Conservation (phyloP, 352 stramenopile genomes). For the Phytophthora meadii region DNA sequence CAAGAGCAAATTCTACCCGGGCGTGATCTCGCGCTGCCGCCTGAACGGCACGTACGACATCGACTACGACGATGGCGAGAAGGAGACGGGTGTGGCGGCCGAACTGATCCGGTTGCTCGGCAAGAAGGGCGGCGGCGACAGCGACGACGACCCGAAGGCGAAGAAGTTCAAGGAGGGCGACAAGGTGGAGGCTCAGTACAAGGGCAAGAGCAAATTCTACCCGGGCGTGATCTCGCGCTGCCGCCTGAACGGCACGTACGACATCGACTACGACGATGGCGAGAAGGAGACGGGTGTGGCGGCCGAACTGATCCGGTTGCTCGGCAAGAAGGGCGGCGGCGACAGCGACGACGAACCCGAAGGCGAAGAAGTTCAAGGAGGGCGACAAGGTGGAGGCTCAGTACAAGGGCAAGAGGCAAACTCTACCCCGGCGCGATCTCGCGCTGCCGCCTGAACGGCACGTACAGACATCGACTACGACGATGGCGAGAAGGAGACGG, state of each 20-base stretch:
- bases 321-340: conserved; percentile 15
- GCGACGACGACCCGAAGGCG: conserved; percentile 19
- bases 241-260: conserved; percentile 23
- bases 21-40: conserved; percentile 20
- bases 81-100: conserved; percentile 24
- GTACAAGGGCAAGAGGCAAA: conserved; percentile 25
- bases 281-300: conserved; percentile 26
- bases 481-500: conserved; percentile 23
- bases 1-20: conserved; percentile 25
- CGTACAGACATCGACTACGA: conserved; percentile 28
- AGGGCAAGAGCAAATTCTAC: conserved; percentile 27
- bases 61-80: conserved; percentile 24
- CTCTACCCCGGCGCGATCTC: conserved; percentile 23
- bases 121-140: conserved; percentile 19
- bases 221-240: conserved; percentile 20
- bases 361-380: conserved; percentile 24
- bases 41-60: conserved; percentile 26
- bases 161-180: conserved; percentile 27
- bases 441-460: conserved; percentile 21
- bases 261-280: conserved; percentile 24
- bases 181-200: conserved; percentile 26
- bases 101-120: conserved; percentile 14
- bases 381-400: conserved; percentile 24
- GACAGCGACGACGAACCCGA: conserved; percentile 23
- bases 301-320: conserved; percentile 16